Evolutionary conservation across 2,329 filamentous ascomycete species (phyloP).

Genomic region (Talaromyces sp.): DNA sequence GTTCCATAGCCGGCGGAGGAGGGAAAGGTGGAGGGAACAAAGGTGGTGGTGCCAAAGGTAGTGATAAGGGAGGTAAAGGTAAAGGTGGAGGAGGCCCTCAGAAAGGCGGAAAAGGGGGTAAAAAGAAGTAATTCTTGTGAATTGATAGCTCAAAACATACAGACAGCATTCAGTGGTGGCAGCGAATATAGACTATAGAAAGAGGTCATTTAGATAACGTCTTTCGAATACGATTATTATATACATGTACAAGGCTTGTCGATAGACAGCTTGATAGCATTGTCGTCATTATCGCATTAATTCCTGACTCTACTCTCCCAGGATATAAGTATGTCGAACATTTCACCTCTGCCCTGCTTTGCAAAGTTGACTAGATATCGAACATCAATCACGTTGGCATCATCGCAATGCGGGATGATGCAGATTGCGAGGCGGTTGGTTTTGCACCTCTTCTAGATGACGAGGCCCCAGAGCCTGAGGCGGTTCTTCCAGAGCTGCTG

Average conservation of each 20-base stretch:
- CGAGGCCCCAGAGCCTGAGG: neutral
- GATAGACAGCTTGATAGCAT: neutral
- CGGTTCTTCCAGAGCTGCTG: conserved; percentile 16
- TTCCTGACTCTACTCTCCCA: neutral
- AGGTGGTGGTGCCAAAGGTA: conserved; percentile 24
- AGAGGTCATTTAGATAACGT: neutral
- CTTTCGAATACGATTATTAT: neutral
- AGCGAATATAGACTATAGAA: neutral
- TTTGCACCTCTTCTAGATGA: conserved; percentile 1
- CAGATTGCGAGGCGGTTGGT: conserved; percentile 12
- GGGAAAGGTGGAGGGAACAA: conserved; percentile 27
- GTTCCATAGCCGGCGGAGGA: conserved; percentile 40
- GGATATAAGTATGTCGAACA: neutral
- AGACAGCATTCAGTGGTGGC: neutral
- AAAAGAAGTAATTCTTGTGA: conserved; percentile 28
- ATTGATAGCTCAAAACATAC: neutral
- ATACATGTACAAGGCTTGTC: neutral
- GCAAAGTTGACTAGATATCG: neutral
- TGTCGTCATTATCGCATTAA: neutral
- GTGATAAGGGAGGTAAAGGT: conserved; percentile 18
- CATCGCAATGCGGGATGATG: conserved; percentile 29
- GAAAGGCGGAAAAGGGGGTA: conserved; percentile 29
- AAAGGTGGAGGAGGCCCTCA: conserved; percentile 18
- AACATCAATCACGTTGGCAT: conserved; percentile 29
- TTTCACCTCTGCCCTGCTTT: neutral